Base-by-base conservation (phyloP, 345 rosid genomes). In the Euclidium syriacum region DNA sequence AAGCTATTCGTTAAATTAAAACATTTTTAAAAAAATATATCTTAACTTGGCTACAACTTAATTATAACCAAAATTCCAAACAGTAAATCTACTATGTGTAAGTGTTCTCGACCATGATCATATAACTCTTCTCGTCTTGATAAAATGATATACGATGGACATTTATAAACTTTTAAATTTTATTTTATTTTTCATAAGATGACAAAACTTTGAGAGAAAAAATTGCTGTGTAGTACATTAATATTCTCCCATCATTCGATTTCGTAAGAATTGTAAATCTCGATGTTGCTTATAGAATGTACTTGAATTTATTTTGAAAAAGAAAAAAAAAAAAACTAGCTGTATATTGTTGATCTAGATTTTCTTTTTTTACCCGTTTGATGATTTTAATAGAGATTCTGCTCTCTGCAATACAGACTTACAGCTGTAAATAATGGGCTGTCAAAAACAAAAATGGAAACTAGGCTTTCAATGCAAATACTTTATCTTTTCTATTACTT, bases 201-300 rank as follows among this genome's bases (percentile, higher is more conserved):
- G 65, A 67, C 58, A 67, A 67, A 65, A 57, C 7, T 57, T 38
- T 7, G 25, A n/a, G 29, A 26, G 23, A 48, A 58, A 29, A 30
- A 7, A 27, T 7, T 57, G 51, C 7, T 14, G 19, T 4, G 6
- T 58, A 49, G 58, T 58, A 58, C 72, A 58, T 67, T 7, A 67
- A 67, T 67, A 67, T 49, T 67, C 65, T 67, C 52, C 58, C 44
- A 67, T 67, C 43, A 51, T 67, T 58, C 19, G 43, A 67, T n/a
- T n/a, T n/a, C n/a, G 49, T 27, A 58, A 58, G 50, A 9, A 32
- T 49, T 58, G 72, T 40, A 58, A 66, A 67, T 50, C 18, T 68
- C 67, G 73, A 60, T 51, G 67, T 18, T 23, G 66, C 54, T 66
- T 49, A 39, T 48, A 48, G 14, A 57, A 35, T 29, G 19, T 67